Conservation (phyloP, 768 basidiomycete species). For the Boletus vermiculosoides region DNA sequence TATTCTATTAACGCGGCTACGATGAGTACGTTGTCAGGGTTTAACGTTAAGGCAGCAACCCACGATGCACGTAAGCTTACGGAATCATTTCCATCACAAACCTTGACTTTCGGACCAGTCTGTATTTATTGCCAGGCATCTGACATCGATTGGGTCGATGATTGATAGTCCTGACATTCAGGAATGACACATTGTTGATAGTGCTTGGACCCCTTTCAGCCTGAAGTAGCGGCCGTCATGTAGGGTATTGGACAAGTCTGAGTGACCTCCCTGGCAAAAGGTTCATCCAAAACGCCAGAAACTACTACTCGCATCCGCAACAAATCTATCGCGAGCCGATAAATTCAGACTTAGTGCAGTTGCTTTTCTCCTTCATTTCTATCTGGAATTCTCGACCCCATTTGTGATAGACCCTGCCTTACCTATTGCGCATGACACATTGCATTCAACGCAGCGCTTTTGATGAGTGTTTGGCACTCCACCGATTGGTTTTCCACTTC, state of each 20-base stretch:
- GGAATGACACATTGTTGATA: background rate
- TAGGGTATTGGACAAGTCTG: background rate
- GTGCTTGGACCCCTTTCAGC: background rate
- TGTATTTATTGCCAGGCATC: background rate
- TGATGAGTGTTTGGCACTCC: too few species aligned
- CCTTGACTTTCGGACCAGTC: background rate
- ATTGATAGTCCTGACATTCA: background rate
- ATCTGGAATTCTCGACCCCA: background rate
- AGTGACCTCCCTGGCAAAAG: background rate
- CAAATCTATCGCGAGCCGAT: background rate
- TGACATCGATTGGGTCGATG: background rate
- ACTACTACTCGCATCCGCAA: background rate
- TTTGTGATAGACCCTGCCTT: background rate
- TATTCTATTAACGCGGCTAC: slow-evolving; percentile 14
- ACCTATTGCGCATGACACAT: too few species aligned
- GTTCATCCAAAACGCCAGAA: background rate
- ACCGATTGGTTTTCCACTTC: too few species aligned
- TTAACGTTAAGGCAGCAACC: slow-evolving; percentile 1
- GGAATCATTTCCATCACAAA: slow-evolving; percentile 8
- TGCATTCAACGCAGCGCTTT: background rate
- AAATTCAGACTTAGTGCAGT: background rate
- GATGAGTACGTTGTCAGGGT: slow-evolving; percentile 25
- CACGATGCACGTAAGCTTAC: slow-evolving; percentile 11
- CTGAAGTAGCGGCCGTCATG: background rate
- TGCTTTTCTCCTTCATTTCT: background rate